Evolutionary conservation across 495 filamentous ascomycete species (phyloP), one percentile per base, ranked within the genome.

Genomic region (Penicillium maclennaniae): DNA sequence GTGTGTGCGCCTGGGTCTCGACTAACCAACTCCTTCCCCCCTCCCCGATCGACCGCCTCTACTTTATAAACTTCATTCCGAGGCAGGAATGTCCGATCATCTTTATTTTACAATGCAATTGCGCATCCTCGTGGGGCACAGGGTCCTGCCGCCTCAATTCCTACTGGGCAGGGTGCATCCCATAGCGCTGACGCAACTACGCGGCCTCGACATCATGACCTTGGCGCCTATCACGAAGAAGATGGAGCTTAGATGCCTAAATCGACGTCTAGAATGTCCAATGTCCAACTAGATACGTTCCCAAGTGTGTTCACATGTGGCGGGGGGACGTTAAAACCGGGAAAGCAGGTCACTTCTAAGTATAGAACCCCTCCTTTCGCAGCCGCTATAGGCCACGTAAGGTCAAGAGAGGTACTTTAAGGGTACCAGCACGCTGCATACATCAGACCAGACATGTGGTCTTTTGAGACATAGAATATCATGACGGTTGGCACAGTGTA

Each of bases 51-150:
- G 49, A 52, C 46, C n/a, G 16, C 14, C 45, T 46, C 16, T 45
- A 20, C 16, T 36, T 54, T 44, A 43, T 12, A 48, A 47, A 16
- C 20, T 48, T 50, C 17, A 6, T n/a, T 17, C 10, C 53, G 43
- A 62, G 59, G 59, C 59, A 62, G 59, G 55, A 51, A 8, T 9
- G 38, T 53, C 48, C 21, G 12, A 12, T 27, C 9, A 6, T 36
- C 45, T 20, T 37, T 43, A 8, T 38, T n/a, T 37, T 48, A 20
- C 31, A 20, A 20, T 41, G 23, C 16, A 16, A 55, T 60, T 61
- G 58, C 58, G 55, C 58, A 60, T 64, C 61, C 64, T 67, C 64
- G 64, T 67, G 61, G 64, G 64, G 61, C 64, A 19, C 31, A 34
- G 31, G 31, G 31, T 34, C 31, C 14, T 34, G 10, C 15, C 31